These are phyloP conservation scores for Phytophthora sp. DNA, from an alignment of 352 stramenopile genomes.

Conservation along the genomic window DNA sequence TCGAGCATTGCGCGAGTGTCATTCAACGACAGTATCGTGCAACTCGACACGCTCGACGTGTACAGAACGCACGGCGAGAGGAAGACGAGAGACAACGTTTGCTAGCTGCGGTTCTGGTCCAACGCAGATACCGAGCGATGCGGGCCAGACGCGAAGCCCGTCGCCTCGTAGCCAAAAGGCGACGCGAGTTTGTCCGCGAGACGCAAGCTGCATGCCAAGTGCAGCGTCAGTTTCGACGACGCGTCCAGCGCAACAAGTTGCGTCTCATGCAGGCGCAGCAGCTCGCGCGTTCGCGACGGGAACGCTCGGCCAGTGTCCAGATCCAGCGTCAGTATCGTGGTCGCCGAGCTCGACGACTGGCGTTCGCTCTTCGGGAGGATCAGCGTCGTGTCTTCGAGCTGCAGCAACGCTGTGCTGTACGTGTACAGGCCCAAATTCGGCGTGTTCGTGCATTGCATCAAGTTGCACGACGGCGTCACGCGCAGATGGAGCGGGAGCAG, in stretches of 20 bases:
- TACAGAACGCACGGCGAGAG: constrained; percentile 42
- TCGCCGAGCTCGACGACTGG: constrained; percentile 51
- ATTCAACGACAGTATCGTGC: constrained; percentile 78
- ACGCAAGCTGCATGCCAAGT: constrained; percentile 50
- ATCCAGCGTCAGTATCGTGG: constrained; percentile 72
- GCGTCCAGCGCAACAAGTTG: constrained; percentile 39
- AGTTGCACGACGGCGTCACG: constrained; percentile 35
- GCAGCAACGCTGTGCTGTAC: constrained; percentile 45
- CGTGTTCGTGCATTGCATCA: constrained; percentile 45
- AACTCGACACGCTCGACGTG: constrained; percentile 38
- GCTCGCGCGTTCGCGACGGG: constrained; percentile 28
- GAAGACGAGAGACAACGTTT: constrained; percentile 56
- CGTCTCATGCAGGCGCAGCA: constrained; percentile 45
- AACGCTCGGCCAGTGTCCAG: constrained; percentile 49
- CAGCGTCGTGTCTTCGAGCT: constrained; percentile 41
- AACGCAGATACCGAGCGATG: constrained; percentile 65
- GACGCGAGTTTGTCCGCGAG: constrained; percentile 45
- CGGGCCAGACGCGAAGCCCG: constrained; percentile 49
- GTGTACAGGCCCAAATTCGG: constrained; percentile 62
- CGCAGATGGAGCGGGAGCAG: constrained; percentile 39
- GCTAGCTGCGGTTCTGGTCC: constrained; percentile 50
- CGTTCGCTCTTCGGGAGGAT: constrained; percentile 38
- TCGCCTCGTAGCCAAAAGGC: constrained; percentile 41
- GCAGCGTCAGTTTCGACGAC: constrained; percentile 63
- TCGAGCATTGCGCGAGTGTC: constrained; percentile 57